Percentiles rank a stretch among this genome's conserved stretches.
Evolutionary conservation across 139 green algal genomes (phyloP).

Genomic region (Coelastrella sp.): DNA sequence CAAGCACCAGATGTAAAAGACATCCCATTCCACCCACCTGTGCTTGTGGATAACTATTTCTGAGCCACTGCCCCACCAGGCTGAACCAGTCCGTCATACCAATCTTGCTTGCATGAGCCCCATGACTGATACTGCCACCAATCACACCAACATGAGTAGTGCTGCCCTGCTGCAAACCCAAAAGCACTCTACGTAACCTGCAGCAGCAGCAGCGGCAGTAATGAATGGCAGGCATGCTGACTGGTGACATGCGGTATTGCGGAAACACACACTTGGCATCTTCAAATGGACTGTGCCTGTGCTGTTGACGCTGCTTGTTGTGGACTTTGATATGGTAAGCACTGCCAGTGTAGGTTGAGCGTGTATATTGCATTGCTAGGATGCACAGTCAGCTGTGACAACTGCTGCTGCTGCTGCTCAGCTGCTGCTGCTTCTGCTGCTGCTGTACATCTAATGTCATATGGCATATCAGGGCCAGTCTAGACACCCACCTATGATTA

Average conservation of each 20-base stretch:
- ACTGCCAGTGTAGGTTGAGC: no score
- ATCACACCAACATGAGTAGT: slow-evolving; percentile 49
- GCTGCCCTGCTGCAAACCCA: slow-evolving; percentile 31
- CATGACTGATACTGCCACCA: slow-evolving; percentile 56
- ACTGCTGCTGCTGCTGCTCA: background rate
- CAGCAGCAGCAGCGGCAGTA: background rate
- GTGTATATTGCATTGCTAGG: no score
- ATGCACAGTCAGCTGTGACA: background rate
- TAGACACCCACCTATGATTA: slow-evolving; percentile 5
- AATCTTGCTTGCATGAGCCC: slow-evolving; percentile 42
- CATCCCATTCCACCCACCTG: background rate
- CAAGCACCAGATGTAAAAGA: background rate
- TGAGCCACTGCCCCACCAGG: slow-evolving; percentile 16
- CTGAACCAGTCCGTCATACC: slow-evolving; percentile 50
- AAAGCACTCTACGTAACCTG: slow-evolving; percentile 43
- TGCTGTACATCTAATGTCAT: no score
- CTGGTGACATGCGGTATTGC: no score
- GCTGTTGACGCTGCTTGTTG: no score
- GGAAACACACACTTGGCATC: no score
- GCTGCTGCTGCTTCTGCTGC: background rate
- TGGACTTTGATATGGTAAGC: no score
- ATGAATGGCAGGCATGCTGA: background rate
- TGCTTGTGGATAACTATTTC: slow-evolving; percentile 11
- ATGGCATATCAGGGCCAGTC: background rate
- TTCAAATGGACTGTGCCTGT: no score